Conservation (phyloP, 1,284 basidiomycete genomes). For the Crepidotus sp. region DNA sequence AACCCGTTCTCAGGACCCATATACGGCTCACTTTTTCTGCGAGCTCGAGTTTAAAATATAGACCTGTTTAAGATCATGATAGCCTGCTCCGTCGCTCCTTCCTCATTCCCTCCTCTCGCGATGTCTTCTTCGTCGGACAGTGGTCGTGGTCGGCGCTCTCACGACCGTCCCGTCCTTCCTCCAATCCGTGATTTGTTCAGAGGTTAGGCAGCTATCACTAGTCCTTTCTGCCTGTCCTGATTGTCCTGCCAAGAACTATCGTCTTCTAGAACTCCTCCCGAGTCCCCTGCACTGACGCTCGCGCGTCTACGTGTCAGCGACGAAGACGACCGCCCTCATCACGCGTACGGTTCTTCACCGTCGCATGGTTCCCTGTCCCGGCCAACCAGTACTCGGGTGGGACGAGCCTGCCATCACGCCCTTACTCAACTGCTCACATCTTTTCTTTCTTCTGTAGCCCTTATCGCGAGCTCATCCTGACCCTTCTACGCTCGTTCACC, state of each 20-base stretch:
- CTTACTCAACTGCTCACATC: not conserved
- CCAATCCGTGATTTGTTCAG: conserved; percentile 66
- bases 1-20: conserved; percentile 9
- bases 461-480: conserved; percentile 13
- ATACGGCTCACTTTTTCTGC: conserved; percentile 11
- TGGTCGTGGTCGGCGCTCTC: conserved; percentile 25
- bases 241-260: conserved; percentile 36
- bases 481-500: conserved; percentile 11
- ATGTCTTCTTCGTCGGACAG: conserved; percentile 30
- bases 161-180: conserved; percentile 57
- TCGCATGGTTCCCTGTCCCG: conserved; percentile 3
- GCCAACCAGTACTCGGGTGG: conserved; percentile 10
- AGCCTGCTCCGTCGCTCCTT: conserved; percentile 9
- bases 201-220: conserved; percentile 33
- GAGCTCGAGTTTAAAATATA: conserved; percentile 13
- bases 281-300: conserved; percentile 32
- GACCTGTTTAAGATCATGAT: conserved; percentile 11
- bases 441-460: conserved; percentile 7
- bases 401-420: not conserved
- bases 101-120: conserved; percentile 14
- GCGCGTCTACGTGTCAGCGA: conserved; percentile 32
- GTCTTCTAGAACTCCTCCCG: conserved; percentile 27
- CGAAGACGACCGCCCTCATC: conserved; percentile 22
- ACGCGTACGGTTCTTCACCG: conserved; percentile 5
- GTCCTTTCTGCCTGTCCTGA: conserved; percentile 4